phyloP scores from a whole-genome alignment of 2,329 filamentous ascomycete genomes.

The Didymellaceae sp. region DNA sequence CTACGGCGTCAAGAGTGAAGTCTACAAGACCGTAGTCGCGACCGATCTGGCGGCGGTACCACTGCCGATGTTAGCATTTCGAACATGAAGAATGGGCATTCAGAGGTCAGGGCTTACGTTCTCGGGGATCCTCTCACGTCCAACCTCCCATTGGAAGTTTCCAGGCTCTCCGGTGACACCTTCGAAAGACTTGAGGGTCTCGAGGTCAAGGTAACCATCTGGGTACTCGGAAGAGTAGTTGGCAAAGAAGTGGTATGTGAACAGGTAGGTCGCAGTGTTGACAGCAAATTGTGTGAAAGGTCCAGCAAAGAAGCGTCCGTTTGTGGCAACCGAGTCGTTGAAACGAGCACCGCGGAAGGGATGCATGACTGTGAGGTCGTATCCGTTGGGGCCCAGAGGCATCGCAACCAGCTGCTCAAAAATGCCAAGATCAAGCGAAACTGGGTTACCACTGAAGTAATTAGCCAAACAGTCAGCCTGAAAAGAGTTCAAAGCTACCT shows the following conservation, averaged over 20 bases:
- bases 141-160: conserved; percentile 40
- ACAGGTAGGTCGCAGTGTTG: conserved; percentile 11
- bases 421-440: conserved; percentile 1
- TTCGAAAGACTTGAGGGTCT: conserved; percentile 51
- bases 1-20: conserved; percentile 12
- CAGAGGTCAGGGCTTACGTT: too few species aligned
- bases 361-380: conserved; percentile 11
- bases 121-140: conserved; percentile 52
- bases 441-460: conserved; percentile 2
- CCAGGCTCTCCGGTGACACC: conserved; percentile 44
- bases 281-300: conserved; percentile 7
- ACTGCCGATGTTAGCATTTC: conserved; percentile 25
- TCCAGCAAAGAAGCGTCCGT: conserved; percentile 3
- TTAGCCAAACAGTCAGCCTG: background rate
- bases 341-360: conserved; percentile 24
- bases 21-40: conserved; percentile 8
- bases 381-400: conserved; percentile 13
- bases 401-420: conserved; percentile 12
- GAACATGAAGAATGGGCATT: too few species aligned
- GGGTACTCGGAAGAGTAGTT: conserved; percentile 50
- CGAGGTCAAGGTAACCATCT: conserved; percentile 45
- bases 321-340: conserved; percentile 8
- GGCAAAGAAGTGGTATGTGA: conserved; percentile 34
- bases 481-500: background rate
- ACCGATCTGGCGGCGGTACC: conserved; percentile 34